Evolutionary conservation across 805 yeast genomes (phyloP).

Genomic region (Candida alai): DNA sequence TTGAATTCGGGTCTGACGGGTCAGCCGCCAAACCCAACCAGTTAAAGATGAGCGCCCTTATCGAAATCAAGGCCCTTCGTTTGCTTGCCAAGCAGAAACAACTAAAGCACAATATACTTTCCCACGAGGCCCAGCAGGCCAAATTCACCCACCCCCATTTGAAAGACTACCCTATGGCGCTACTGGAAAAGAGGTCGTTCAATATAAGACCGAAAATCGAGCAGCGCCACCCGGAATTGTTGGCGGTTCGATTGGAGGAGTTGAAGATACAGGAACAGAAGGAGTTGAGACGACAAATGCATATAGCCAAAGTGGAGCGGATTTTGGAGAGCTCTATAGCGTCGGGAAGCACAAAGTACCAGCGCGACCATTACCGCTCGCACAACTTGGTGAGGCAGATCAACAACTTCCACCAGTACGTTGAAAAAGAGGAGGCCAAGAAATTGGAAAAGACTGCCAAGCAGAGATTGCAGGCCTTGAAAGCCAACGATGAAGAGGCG

Average conservation of each 20-base stretch:
- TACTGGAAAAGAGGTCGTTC: conserved; percentile 66
- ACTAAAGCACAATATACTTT: conserved; percentile 57
- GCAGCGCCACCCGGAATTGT: conserved; percentile 68
- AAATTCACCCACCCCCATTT: conserved; percentile 52
- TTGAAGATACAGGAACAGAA: conserved; percentile 58
- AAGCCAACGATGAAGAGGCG: conserved; percentile 86
- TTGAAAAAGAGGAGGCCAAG: conserved; percentile 74
- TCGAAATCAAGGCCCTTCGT: conserved; percentile 68
- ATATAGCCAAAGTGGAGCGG: conserved; percentile 43
- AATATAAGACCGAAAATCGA: conserved; percentile 66
- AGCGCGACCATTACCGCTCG: conserved; percentile 22
- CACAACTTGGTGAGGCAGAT: conserved; percentile 32
- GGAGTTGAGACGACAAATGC: conserved; percentile 48
- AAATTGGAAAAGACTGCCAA: conserved; percentile 78
- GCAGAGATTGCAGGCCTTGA: conserved; percentile 82
- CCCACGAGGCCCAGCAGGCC: conserved; percentile 49
- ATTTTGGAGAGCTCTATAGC: conserved; percentile 26
- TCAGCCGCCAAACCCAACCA: conserved; percentile 40
- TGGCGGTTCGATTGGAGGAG: conserved; percentile 73
- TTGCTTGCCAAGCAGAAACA: conserved; percentile 67
- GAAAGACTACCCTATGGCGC: conserved; percentile 50
- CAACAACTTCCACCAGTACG: conserved; percentile 46
- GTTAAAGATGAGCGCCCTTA: conserved; percentile 59
- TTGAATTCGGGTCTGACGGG: conserved; percentile 28
- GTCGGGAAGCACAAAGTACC: conserved; percentile 17